Evolutionary conservation across 768 basidiomycete species (phyloP).

Genomic region (Lactarius tabidus): DNA sequence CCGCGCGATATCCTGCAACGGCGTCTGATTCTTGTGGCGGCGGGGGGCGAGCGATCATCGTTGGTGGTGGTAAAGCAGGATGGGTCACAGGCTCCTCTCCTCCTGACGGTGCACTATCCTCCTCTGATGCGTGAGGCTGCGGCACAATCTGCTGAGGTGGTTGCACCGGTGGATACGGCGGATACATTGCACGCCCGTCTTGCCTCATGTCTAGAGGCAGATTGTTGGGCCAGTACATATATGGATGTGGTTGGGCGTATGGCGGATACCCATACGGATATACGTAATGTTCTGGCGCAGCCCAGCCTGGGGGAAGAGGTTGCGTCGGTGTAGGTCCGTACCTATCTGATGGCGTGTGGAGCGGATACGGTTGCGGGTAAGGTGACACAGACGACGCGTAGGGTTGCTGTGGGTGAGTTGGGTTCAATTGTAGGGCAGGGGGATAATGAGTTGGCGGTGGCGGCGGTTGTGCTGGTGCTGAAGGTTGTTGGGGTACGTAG

Average conservation of each 20-base stretch:
- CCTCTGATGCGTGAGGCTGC: constrained; percentile 2
- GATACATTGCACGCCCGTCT: constrained; percentile 13
- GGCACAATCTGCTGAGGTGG: constrained; percentile 8
- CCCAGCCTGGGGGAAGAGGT: constrained; percentile 24
- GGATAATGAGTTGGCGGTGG: constrained; percentile 15
- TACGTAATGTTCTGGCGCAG: constrained; percentile 31
- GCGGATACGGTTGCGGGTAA: constrained; percentile 25
- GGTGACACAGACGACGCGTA: constrained; percentile 24
- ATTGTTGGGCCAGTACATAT: constrained; percentile 38
- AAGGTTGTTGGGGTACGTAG: constrained; percentile 5
- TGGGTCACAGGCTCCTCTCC: constrained; percentile 14
- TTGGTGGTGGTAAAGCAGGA: constrained; percentile 31
- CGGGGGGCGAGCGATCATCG: constrained; percentile 32
- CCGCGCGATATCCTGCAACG: constrained; percentile 35
- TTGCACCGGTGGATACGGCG: constrained; percentile 20
- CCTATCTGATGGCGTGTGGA: constrained; percentile 21
- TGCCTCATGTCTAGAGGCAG: constrained; percentile 15
- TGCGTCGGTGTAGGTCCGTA: constrained; percentile 20
- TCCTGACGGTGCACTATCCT: constrained; percentile 4
- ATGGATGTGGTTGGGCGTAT: constrained; percentile 31
- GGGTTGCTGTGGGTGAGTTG: constrained; percentile 21
- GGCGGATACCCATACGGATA: constrained; percentile 30
- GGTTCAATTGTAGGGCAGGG: constrained; percentile 20
- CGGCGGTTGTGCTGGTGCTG: constrained; percentile 1
- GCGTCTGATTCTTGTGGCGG: constrained; percentile 36